phyloP scores from a whole-genome alignment of 2,329 filamentous ascomycete genomes.

The Dissoconium aciculare region DNA sequence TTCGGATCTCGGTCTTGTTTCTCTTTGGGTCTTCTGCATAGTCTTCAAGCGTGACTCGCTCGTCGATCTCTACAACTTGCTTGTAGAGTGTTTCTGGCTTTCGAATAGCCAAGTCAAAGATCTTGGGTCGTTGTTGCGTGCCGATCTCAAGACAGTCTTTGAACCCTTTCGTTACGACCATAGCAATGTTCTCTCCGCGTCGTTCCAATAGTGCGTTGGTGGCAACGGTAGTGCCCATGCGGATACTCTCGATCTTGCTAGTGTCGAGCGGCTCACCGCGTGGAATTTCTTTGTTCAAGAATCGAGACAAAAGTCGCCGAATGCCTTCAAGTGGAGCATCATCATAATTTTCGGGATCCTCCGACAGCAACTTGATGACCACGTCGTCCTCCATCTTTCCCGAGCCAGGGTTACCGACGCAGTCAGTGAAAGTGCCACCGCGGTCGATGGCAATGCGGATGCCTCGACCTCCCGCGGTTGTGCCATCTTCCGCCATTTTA shows the following conservation, averaged over 20 bases:
- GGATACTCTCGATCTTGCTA: conserved; percentile 70
- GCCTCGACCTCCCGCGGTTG: conserved; percentile 29
- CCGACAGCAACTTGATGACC: conserved; percentile 76
- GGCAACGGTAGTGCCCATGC: conserved; percentile 91
- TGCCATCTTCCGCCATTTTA: too few species aligned
- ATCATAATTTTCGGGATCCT: conserved; percentile 77
- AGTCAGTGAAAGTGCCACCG: conserved; percentile 86
- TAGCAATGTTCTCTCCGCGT: conserved; percentile 76
- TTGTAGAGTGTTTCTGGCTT: conserved; percentile 82
- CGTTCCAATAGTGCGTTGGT: conserved; percentile 83
- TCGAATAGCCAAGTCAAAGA: conserved; percentile 77
- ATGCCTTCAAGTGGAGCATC: conserved; percentile 89
- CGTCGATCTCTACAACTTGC: conserved; percentile 73
- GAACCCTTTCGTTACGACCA: conserved; percentile 80
- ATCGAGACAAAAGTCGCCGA: conserved; percentile 66
- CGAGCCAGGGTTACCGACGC: conserved; percentile 63
- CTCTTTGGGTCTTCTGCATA: conserved; percentile 76
- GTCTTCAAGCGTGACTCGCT: conserved; percentile 80
- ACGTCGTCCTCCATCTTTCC: conserved; percentile 57
- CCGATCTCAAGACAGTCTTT: conserved; percentile 78
- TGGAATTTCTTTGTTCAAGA: conserved; percentile 59
- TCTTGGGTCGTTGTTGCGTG: conserved; percentile 76
- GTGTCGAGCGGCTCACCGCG: conserved; percentile 71
- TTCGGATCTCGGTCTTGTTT: conserved; percentile 39
- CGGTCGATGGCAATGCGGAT: conserved; percentile 65